Evolutionary conservation across 495 filamentous ascomycete species (phyloP).

Genomic region (Neurospora sp.): DNA sequence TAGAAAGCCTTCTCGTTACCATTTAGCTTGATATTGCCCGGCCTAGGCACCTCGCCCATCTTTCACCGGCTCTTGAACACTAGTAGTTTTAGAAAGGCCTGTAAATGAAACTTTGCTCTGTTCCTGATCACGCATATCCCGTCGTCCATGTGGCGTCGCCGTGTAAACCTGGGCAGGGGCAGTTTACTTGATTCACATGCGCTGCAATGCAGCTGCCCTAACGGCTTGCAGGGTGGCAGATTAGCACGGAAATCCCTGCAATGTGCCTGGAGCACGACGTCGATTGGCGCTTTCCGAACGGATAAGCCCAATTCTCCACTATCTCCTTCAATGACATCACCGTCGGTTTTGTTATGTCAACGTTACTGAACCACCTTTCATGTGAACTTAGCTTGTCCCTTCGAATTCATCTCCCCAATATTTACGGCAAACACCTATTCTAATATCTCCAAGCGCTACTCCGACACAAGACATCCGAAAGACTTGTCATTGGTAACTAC

Average conservation of each 20-base stretch:
- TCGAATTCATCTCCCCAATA: not conserved
- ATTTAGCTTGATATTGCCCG: not conserved
- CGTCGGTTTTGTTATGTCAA: not conserved
- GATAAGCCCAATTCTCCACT: not conserved
- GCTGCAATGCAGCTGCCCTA: not conserved
- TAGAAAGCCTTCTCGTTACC: not conserved
- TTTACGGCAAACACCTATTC: not conserved
- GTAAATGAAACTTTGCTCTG: not conserved
- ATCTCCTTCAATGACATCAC: conserved; percentile 10
- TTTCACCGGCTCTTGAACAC: not conserved
- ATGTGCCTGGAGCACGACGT: not conserved
- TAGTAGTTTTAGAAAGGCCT: not conserved
- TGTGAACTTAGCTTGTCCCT: not conserved
- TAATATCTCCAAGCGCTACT: not conserved
- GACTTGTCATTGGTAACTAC: not conserved
- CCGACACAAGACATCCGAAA: not conserved
- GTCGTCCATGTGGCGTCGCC: not conserved
- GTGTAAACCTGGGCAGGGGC: not conserved
- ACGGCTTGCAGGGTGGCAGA: not conserved
- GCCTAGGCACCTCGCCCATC: not conserved
- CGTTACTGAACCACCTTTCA: not conserved
- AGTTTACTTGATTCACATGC: not conserved
- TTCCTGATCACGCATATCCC: not conserved
- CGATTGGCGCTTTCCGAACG: not conserved
- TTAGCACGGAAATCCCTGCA: not conserved